phyloP scores from a whole-genome alignment of 2,329 filamentous ascomycete species.

The Alternaria arbusti region DNA sequence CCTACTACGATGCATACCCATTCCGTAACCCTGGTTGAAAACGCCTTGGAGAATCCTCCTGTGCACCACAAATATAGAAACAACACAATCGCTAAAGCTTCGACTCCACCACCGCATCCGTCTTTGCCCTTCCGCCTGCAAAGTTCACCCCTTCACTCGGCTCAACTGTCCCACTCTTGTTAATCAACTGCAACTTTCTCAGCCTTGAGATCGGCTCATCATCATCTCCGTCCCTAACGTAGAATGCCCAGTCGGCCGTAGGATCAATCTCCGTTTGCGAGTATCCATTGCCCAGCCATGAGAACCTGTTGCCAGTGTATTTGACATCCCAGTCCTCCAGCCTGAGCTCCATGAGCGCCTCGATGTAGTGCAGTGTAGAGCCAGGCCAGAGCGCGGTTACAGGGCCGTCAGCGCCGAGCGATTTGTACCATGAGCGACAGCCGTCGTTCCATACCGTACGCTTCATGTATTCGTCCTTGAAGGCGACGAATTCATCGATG shows the following conservation, averaged over 20 bases:
- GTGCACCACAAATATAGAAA: not conserved
- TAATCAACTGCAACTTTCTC: constrained; percentile 37
- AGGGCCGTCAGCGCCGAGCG: constrained; percentile 38
- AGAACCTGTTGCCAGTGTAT: constrained; percentile 47
- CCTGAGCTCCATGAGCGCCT: constrained; percentile 54
- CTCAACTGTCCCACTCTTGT: constrained; percentile 39
- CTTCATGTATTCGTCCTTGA: constrained; percentile 55
- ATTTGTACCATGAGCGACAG: constrained; percentile 55
- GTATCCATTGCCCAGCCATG: constrained; percentile 49
- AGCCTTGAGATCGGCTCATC: constrained; percentile 37
- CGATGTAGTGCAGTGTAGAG: constrained; percentile 58
- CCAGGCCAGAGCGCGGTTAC: constrained; percentile 54
- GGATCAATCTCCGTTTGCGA: constrained; percentile 43
- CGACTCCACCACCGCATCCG: constrained; percentile 3
- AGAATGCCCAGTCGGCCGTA: constrained; percentile 46
- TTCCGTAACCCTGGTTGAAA: not conserved
- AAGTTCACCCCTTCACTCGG: constrained; percentile 21
- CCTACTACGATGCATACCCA: not conserved
- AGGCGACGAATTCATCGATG: constrained; percentile 59
- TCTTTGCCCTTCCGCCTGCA: constrained; percentile 11
- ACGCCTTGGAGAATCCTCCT: not conserved
- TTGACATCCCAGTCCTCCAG: constrained; percentile 57
- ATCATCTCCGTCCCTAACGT: constrained; percentile 44
- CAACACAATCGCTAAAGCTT: constrained; percentile 18
- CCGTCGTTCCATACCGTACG: constrained; percentile 55